Evolutionary conservation across 2,329 filamentous ascomycete genomes (phyloP), one percentile per base, ranked within the genome.

Genomic region (Penicillium sp.): DNA sequence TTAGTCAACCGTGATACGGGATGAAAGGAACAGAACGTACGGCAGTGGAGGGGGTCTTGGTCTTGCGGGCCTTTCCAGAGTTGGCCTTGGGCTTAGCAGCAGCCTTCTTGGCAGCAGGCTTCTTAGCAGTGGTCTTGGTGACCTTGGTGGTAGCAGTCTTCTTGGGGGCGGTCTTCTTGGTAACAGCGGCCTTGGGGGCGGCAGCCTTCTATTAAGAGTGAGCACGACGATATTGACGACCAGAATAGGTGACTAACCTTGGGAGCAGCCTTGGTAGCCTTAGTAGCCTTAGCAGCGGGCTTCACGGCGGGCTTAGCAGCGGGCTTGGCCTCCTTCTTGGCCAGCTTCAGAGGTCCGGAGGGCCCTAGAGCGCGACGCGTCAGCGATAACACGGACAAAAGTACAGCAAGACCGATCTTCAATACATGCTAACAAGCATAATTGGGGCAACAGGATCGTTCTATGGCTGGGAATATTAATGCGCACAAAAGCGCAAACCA

Each of bases 331-430:
- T 84, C 83, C 82, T 91, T 92, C 87, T 93, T 93, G 58, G 89
- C 89, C 59, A 96, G 88, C 88, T 96, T 96, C 78, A 95, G 91
- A 66, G 91, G 90, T 59, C 92, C 92, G 63, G 92, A 96, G 58
- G 91, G 84, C 70, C 90, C 89, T 92, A 58, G 51, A 57, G 46
- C 37, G 24, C 53, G 58, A 68, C 64, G 67, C 63, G 71, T 76
- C 61, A 75, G 70, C 59, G 16, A 46, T 56, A 52, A 46, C 31
- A 29, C 41, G 21, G 48, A 19, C 31, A 16, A 53, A 41, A 22
- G 31, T 37, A 11, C 58, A 49, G 7, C 22, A 29, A 51, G 24
- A 10, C 13, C 22, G 9, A 47, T 19, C 13, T 47, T 19, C 14
- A 19, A 47, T 45, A 47, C 7, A 47, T 27, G 44, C 44, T 11